Evolutionary conservation across 1,284 basidiomycete species (phyloP).

Genomic region (Cystobasidium slooffiae): DNA sequence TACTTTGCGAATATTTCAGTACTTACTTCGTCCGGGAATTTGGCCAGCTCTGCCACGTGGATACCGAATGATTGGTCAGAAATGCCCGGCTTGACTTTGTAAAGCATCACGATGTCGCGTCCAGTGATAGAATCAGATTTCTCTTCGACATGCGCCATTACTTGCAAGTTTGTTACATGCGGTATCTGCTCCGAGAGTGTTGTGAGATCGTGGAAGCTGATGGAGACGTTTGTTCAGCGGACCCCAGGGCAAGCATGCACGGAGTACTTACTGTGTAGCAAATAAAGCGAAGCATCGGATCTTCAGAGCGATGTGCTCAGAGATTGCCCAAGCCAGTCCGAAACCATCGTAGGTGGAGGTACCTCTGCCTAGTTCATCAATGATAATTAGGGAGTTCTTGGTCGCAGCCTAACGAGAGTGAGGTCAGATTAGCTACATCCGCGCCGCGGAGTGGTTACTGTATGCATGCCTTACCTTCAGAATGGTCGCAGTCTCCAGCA

Average conservation of each 20-base stretch:
- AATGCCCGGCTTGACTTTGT: conserved; percentile 87
- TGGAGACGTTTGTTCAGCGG: conserved; percentile 54
- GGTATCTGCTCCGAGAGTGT: conserved; percentile 81
- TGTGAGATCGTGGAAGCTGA: conserved; percentile 92
- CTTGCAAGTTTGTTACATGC: conserved; percentile 93
- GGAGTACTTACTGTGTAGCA: conserved; percentile 65
- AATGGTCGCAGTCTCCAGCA: conserved; percentile 97
- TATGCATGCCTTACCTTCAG: conserved; percentile 67
- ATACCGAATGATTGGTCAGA: conserved; percentile 98
- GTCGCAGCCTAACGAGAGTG: conserved; percentile 72
- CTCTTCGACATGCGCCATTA: conserved; percentile 84
- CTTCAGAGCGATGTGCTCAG: conserved; percentile 92
- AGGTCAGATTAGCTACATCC: too few relatives aligned
- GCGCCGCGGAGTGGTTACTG: conserved; percentile 7
- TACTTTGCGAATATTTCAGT: conserved; percentile 63
- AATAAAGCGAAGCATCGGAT: conserved; percentile 94
- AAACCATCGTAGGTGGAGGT: conserved; percentile 99
- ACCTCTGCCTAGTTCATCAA: conserved; percentile 97
- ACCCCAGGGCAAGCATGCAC: too few relatives aligned
- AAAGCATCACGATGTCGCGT: conserved; percentile 82
- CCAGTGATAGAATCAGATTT: conserved; percentile 65
- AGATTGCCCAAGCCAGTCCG: conserved; percentile 98
- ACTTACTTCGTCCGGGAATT: conserved; percentile 92
- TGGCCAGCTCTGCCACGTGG: conserved; percentile 93
- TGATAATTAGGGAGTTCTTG: conserved; percentile 91